Percentiles rank a stretch among this genome's conserved stretches.
phyloP scores from a whole-genome alignment of 2,329 filamentous ascomycete genomes.

The Xylaria sp. region DNA sequence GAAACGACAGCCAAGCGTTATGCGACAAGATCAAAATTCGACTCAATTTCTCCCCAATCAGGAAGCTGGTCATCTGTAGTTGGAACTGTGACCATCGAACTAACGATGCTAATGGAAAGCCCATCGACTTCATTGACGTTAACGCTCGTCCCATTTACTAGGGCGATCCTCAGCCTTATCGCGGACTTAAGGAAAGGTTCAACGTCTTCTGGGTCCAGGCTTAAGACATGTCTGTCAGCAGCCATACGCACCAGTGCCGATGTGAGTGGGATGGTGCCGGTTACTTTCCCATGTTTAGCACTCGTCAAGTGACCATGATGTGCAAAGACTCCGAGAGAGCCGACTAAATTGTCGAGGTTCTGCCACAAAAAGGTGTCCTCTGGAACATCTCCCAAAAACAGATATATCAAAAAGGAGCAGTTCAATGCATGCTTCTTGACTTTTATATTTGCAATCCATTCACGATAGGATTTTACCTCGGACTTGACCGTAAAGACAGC shows the following conservation, averaged over 20 bases:
- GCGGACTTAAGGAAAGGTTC: slow-evolving; percentile 56
- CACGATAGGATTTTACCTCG: slow-evolving; percentile 59
- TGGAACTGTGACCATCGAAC: slow-evolving; percentile 53
- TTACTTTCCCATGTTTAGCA: slow-evolving; percentile 54
- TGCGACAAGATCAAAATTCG: slow-evolving; percentile 48
- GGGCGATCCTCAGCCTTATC: slow-evolving; percentile 52
- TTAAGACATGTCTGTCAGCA: slow-evolving; percentile 50
- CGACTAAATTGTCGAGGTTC: slow-evolving; percentile 66
- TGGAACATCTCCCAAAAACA: slow-evolving; percentile 72
- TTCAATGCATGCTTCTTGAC: slow-evolving; percentile 70
- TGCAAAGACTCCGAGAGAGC: slow-evolving; percentile 69
- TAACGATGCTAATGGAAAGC: slow-evolving; percentile 53
- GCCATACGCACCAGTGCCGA: slow-evolving; percentile 59
- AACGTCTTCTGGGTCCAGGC: slow-evolving; percentile 53
- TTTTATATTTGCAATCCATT: slow-evolving; percentile 77
- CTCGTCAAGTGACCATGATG: slow-evolving; percentile 42
- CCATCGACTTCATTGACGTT: slow-evolving; percentile 48
- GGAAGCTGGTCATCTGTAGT: slow-evolving; percentile 51
- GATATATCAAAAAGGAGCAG: slow-evolving; percentile 71
- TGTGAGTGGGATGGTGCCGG: slow-evolving; percentile 65
- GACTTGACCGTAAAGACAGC: slow-evolving; percentile 53
- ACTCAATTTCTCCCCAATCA: slow-evolving; percentile 51
- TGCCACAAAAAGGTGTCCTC: slow-evolving; percentile 62
- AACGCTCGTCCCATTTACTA: slow-evolving; percentile 47
- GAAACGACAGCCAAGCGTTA: slow-evolving; percentile 24